Conservation (phyloP, 345 rosid species). For the Dipteronia dyeriana region DNA sequence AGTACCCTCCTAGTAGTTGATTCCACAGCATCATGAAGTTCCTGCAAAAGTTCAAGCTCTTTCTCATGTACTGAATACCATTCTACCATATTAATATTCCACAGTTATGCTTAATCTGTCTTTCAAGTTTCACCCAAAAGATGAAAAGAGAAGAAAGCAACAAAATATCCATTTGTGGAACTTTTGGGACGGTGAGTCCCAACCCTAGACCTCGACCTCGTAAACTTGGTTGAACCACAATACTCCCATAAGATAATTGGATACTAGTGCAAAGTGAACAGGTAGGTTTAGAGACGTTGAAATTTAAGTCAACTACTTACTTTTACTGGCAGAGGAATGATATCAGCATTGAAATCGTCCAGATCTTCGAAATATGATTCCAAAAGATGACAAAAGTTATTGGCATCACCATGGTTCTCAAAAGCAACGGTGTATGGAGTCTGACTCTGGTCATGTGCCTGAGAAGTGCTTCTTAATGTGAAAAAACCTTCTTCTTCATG, state of each 20-base stretch:
- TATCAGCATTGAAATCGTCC: constrained; percentile 52
- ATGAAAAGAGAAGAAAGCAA: neutral
- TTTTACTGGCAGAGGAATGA: constrained; percentile 59
- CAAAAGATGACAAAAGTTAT: constrained; percentile 69
- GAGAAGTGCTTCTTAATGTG: constrained; percentile 38
- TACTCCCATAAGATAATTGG: neutral
- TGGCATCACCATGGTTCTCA: constrained; percentile 78
- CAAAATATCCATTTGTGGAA: neutral
- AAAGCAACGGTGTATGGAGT: constrained; percentile 59
- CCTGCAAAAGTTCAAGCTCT: constrained; percentile 42
- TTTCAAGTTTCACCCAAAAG: neutral
- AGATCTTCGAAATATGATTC: constrained; percentile 66
- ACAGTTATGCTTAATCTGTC: no score
- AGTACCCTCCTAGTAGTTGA: constrained; percentile 47
- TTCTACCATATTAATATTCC: neutral
- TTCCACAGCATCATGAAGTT: constrained; percentile 52
- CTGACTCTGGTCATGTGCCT: constrained; percentile 26
- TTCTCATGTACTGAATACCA: neutral
- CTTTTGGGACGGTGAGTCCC: neutral
- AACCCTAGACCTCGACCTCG: no score
- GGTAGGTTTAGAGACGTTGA: neutral
- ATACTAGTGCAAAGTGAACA: neutral
- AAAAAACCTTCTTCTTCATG: constrained; percentile 51
- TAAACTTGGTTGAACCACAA: neutral
- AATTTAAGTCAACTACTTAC: constrained; percentile 35